Base-by-base conservation (phyloP, 352 stramenopile species). In the Pythium scleroteichum region DNA sequence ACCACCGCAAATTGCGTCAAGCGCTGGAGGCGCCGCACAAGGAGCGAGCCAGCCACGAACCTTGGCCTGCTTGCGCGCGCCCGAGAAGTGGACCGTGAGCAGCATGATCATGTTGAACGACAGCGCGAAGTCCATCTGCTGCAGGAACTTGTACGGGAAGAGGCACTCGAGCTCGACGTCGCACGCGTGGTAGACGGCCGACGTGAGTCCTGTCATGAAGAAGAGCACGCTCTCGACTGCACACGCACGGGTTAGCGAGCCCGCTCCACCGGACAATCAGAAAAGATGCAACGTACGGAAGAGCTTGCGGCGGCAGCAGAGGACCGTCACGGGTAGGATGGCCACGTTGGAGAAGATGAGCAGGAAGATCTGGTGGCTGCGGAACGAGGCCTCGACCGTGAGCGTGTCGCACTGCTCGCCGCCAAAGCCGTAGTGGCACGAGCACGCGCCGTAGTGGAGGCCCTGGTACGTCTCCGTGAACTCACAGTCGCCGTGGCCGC, bases 61-160 rank as follows among this genome's bases (percentile, higher is more conserved):
- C 64, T 79, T 79, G 55, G 62, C 65, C 29, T 79, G 68, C 56
- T 79, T 76, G 23, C 68, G 59, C 20, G 66, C 71, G 6, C 71
- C 71, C 2, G 71, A 79, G 12, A 79, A 59, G 42, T 79, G 71
- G 17, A 79, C 68, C 3, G 62, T 62, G 19, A 75, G 45, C 17
- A 79, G 41, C 62, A 76, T 61, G 52, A 79, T 74, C 51, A 72
- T 73, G 58, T 79, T 79, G 53, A 79, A 79, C 46, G 71, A 68
- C 9, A 79, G 68, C 17, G 71, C 66, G 59, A 79, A 79, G 51
- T 79, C 71, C 71, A 79, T 74, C 24, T 68, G 29, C 56, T 74
- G 68, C 8, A 76, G 55, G 42, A 74, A 76, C 5, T 54, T 46
- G 49, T 76, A 79, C 19, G 66, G 57, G n/a, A 76, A 72, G 0